Base-by-base conservation (phyloP, 2,329 filamentous ascomycete genomes). In the Nectriaceae sp. region DNA sequence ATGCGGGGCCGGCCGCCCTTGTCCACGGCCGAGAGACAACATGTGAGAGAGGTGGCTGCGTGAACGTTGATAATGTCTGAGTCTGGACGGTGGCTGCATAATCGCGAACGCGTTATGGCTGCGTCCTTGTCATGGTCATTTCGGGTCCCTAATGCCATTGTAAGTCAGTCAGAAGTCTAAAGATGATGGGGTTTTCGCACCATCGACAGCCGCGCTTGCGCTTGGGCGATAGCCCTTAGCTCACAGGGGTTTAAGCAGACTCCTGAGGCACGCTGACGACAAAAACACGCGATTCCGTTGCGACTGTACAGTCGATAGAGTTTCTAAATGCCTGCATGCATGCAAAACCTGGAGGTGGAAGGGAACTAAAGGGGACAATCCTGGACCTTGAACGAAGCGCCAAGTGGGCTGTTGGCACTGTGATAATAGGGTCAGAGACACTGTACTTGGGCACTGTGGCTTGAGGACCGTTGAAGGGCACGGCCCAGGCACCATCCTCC, bases 251-350 rank as follows among this genome's bases (percentile, higher is more conserved):
- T 53, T 21, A 43, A 39, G 46, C 52, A 42, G 46, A 48, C 52
- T 54, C 50, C 50, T 57, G 48, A 45, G 38, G 55, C 45, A 42
- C 29, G 46, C 56, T 61, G 60, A 59, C 58, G 55, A 59, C 54
- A 59, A 52, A 53, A 63, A 63, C 60, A 63, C 52, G 60, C 60
- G 60, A 62, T 63, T 43, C 29, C 49, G 50, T 51, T 54, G 50
- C 52, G 43, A 56, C 48, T 56, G 47, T 51, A 45, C 47, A 47
- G 60, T 50, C 56, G 52, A 62, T 62, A 63, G 61, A 53, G 60
- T 61, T 62, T 57, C 51, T 52, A 53, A 49, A 56, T 54, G 50
- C 51, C 47, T 52, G 52, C 56, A 56, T 56, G 49, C 54, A 61
- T 62, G 56, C 56, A 47, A 61, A 62, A 60, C 52, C 53, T 56